Evolutionary conservation across 2,329 filamentous ascomycete genomes (phyloP).

Genomic region (Neonectria punicea): DNA sequence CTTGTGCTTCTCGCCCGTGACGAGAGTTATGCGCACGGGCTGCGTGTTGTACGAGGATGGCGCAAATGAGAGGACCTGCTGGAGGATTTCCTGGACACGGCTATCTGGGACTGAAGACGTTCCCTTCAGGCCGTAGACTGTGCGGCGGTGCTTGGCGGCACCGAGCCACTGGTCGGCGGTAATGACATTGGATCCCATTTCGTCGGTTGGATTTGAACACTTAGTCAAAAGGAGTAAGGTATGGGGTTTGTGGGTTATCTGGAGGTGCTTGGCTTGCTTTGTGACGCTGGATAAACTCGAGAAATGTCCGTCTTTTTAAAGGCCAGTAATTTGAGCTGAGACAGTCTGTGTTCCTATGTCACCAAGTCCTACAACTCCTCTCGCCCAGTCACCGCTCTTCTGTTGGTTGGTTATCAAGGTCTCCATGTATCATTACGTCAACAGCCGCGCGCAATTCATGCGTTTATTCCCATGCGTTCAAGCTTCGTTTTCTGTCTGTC

Average conservation of each 20-base stretch:
- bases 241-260: too few relatives aligned
- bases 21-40: slow-evolving; percentile 34
- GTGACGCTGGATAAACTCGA: neutral
- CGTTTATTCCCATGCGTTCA: neutral
- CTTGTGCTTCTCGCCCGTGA: slow-evolving; percentile 38
- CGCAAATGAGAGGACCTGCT: slow-evolving; percentile 34
- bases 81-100: slow-evolving; percentile 43
- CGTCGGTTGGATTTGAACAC: neutral
- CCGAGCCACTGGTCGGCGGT: slow-evolving; percentile 41
- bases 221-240: too few relatives aligned
- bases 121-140: slow-evolving; percentile 42
- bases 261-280: too few relatives aligned
- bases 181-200: slow-evolving; percentile 4
- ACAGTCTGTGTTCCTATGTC: neutral
- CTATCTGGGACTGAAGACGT: slow-evolving; percentile 44
- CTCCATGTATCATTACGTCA: neutral
- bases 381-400: neutral
- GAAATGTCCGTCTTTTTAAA: neutral
- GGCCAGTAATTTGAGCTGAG: neutral
- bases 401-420: neutral
- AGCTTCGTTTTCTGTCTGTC: neutral
- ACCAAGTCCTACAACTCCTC: neutral
- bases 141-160: slow-evolving; percentile 44
- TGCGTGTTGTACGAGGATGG: slow-evolving; percentile 42
- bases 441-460: neutral